These are phyloP conservation scores for Hylodesmum podocarpum DNA, from an alignment of 306 rosid species.

Conservation along the genomic window DNA sequence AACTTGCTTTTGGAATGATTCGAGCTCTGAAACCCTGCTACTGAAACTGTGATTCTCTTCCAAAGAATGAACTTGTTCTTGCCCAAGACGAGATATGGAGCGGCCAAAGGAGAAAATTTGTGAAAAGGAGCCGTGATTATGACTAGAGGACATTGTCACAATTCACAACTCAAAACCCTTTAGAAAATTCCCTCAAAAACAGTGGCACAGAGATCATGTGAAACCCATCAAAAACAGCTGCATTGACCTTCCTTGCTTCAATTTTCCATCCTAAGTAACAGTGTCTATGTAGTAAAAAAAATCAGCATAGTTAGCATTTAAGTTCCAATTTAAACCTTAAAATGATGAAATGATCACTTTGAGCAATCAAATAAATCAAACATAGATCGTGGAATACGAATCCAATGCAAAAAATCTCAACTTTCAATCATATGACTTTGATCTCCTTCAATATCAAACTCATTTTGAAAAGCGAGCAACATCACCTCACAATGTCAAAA, in stretches of 20 bases:
- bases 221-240: background rate
- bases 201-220: background rate
- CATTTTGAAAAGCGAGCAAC: background rate
- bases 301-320: background rate
- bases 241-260: background rate
- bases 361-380: background rate
- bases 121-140: background rate
- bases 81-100: background rate
- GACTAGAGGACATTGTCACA: background rate
- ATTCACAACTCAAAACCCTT: background rate
- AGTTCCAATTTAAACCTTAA: background rate
- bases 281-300: background rate
- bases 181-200: background rate
- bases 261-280: background rate
- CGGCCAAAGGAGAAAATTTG: background rate
- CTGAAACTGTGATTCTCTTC: background rate
- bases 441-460: background rate
- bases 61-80: background rate
- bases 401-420: background rate
- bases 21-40: background rate
- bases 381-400: background rate
- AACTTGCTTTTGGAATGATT: background rate
- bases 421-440: background rate
- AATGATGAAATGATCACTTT: background rate
- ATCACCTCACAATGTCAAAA: too few species aligned